A percentile compares a stretch with the other conserved stretches of the same genome.
Evolutionary conservation across 176 grass and related monocot species (phyloP).

Genomic region (Chloris gayana): DNA sequence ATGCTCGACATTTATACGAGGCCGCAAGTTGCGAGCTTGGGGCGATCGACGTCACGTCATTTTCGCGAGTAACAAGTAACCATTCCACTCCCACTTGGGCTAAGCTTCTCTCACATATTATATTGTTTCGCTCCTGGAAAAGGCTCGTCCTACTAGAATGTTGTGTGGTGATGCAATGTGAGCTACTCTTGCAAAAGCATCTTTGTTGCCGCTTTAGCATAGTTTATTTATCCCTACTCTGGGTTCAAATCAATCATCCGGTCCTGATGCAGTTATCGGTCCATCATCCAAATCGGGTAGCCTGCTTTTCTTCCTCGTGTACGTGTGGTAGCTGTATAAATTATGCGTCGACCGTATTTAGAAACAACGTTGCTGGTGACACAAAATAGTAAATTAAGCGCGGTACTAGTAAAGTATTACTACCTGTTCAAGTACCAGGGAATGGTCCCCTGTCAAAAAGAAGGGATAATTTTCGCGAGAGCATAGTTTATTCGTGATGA

Average conservation of each 20-base stretch:
- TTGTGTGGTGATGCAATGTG: constrained; percentile 43
- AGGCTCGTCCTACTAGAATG: constrained; percentile 38
- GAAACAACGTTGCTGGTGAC: constrained; percentile 19
- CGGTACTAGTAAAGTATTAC: background rate
- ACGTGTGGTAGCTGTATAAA: constrained; percentile 8
- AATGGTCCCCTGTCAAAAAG: background rate
- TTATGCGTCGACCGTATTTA: constrained; percentile 31
- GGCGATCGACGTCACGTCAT: constrained; percentile 45
- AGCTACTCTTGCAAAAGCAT: constrained; percentile 24
- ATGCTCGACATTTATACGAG: constrained; percentile 59
- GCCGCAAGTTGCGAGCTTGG: constrained; percentile 15
- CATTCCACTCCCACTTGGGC: constrained; percentile 60
- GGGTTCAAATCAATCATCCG: constrained; percentile 37
- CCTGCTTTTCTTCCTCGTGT: constrained; percentile 14
- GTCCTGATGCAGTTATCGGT: background rate
- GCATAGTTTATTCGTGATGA: background rate
- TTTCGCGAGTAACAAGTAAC: constrained; percentile 35
- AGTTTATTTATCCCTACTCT: constrained; percentile 20
- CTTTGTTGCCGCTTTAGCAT: constrained; percentile 30
- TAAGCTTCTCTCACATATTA: constrained; percentile 12
- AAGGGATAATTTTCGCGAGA: background rate
- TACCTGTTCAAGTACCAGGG: background rate
- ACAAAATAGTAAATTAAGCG: background rate
- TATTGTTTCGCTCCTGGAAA: constrained; percentile 20
- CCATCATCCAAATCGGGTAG: background rate